Percentiles rank a stretch among this genome's conserved stretches.
These are phyloP conservation scores for Starmerella powellii DNA, from an alignment of 805 yeast species.

Conservation along the genomic window DNA sequence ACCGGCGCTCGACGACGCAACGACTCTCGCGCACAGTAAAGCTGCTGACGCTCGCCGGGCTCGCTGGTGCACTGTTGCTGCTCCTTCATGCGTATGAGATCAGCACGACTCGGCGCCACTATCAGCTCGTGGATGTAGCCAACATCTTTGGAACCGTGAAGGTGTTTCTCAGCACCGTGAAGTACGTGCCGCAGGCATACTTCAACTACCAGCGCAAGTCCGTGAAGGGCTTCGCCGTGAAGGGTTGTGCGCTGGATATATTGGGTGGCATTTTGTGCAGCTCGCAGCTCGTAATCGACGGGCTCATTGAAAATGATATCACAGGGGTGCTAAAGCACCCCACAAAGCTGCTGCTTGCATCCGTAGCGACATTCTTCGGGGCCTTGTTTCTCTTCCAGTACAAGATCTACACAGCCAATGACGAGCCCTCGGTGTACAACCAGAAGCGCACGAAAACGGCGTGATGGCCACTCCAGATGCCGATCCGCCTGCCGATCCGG, in stretches of 20 bases:
- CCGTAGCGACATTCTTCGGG: constrained; percentile 29
- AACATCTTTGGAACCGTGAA: constrained; percentile 36
- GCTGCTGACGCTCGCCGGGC: constrained; percentile 18
- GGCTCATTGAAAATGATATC: constrained; percentile 27
- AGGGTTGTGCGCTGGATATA: constrained; percentile 34
- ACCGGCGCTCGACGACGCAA: constrained; percentile 27
- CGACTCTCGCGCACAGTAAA: constrained; percentile 25
- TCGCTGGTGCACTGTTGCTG: constrained; percentile 18
- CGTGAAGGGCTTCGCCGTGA: constrained; percentile 37
- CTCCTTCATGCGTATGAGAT: constrained; percentile 25
- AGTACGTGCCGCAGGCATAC: constrained; percentile 39
- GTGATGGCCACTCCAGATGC: neutral
- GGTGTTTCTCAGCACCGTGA: constrained; percentile 35
- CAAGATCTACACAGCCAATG: constrained; percentile 16
- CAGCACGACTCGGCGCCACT: constrained; percentile 22
- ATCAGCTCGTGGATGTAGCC: constrained; percentile 32
- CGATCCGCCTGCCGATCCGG: too few relatives aligned
- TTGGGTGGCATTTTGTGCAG: constrained; percentile 34
- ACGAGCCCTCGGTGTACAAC: constrained; percentile 13
- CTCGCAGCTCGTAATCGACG: constrained; percentile 34
- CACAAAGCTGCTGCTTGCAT: constrained; percentile 35
- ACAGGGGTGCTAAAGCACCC: constrained; percentile 32
- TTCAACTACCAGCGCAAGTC: constrained; percentile 35
- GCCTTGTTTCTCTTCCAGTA: constrained; percentile 27
- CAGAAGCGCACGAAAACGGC: constrained; percentile 5